Evolutionary conservation across 2,329 filamentous ascomycete species (phyloP), one percentile per base, ranked within the genome.

Genomic region (Aspergillus jensenii): DNA sequence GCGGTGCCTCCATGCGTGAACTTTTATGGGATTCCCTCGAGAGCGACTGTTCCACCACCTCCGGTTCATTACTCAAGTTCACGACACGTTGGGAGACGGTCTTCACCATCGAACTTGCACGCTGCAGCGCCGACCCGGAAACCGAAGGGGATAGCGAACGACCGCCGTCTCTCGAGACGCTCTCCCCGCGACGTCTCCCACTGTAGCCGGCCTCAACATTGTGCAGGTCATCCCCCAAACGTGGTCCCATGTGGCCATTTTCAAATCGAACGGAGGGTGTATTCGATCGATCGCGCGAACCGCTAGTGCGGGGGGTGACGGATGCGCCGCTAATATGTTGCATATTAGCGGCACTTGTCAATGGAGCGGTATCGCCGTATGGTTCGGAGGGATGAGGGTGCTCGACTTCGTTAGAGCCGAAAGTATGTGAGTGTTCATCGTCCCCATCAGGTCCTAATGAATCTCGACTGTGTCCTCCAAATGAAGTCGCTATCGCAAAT

Each of bases 61-160:
- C 91, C 4, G 88, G 89, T 68, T 98, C 95, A 71, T 96, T 96
- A 76, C 92, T 96, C 67, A 99, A 85, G 70, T 98, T 98, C 69
- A 99, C 95, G 56, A 99, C 93, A 79, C 95, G 91, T 78, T 97
- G 93, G 33, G 96, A 98, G 87, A 99, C 96, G 65, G 86, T 87
- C 62, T 89, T 85, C 75, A 93, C 85, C 66, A 92, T 90, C 8
- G 89, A 90, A 45, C 89, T 85, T 60, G 90, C 89, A 65, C 86
- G 82, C 23, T 83, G 84, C 52, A 93, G 74, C 17, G 89, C 88
- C 25, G 75, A 76, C 19, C 84, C 84, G 11, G 85, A 82, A 8
- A 84, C 82, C 17, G 87, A 87, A 2, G 84, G 80, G 2, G 88
- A 86, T 40, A 87, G 79, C 44, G 88, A 89, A 45, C 82, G 78